Evolutionary conservation across 2,329 filamentous ascomycete genomes (phyloP).

Genomic region (Salinomyces thailandicus): DNA sequence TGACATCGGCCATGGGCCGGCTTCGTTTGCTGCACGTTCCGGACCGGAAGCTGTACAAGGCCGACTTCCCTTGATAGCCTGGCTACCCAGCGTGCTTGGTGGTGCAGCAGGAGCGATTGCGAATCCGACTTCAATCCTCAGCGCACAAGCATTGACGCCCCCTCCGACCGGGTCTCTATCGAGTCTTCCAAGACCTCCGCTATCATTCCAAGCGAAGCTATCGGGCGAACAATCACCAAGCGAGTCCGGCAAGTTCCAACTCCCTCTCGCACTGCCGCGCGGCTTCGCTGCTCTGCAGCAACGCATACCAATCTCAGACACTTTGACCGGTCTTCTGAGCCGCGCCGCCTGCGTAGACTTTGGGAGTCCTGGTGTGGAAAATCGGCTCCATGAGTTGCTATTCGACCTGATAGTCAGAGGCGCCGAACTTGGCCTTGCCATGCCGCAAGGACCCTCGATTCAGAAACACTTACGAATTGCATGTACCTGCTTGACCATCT

Average conservation of each 20-base stretch:
- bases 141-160: too few relatives aligned
- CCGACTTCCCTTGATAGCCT: constrained; percentile 3
- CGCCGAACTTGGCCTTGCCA: constrained; percentile 9
- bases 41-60: neutral
- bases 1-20: too few relatives aligned
- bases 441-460: constrained; percentile 18
- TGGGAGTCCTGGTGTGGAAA: constrained; percentile 21
- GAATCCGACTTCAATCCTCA: constrained; percentile 1
- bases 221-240: neutral
- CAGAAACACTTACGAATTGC: constrained; percentile 23
- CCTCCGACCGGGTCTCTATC: too few relatives aligned
- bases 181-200: too few relatives aligned
- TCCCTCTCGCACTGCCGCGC: constrained; percentile 24
- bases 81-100: constrained; percentile 7
- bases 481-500: constrained; percentile 24
- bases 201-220: too few relatives aligned
- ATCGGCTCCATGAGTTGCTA: constrained; percentile 21
- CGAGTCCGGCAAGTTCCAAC: constrained; percentile 7
- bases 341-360: constrained; percentile 27
- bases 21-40: too few relatives aligned
- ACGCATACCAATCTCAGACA: constrained; percentile 17
- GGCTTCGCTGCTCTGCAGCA: constrained; percentile 23
- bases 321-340: constrained; percentile 19
- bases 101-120: constrained; percentile 4
- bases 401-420: constrained; percentile 23